Conservation (phyloP, 208 protist genomes). For the Wallacemonas sp. region DNA sequence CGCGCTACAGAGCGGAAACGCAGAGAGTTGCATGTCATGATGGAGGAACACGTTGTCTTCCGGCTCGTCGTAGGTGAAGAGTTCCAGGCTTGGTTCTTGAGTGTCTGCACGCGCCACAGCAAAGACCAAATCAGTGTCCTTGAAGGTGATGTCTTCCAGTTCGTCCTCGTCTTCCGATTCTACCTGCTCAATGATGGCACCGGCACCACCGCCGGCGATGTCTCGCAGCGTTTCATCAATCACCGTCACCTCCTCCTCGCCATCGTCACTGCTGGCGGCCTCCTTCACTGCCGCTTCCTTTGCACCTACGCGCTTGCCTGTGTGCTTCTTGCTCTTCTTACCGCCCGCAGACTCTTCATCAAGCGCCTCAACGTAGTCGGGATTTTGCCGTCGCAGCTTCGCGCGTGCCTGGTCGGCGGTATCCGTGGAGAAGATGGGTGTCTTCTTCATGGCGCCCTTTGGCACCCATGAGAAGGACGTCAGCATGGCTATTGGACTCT, state of each 20-base stretch:
- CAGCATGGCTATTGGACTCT: slow-evolving; percentile 51
- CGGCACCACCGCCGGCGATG: slow-evolving; percentile 67
- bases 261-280: too few relatives aligned
- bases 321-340: neutral
- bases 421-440: slow-evolving; percentile 81
- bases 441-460: slow-evolving; percentile 80
- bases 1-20: slow-evolving; percentile 93
- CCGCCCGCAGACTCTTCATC: slow-evolving; percentile 2
- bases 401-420: slow-evolving; percentile 50
- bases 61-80: slow-evolving; percentile 95
- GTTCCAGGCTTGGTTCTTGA: slow-evolving; percentile 85
- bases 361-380: slow-evolving; percentile 58
- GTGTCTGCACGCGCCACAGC: slow-evolving; percentile 56
- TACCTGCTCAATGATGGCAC: slow-evolving; percentile 74
- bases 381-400: slow-evolving; percentile 75
- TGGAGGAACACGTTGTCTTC: slow-evolving; percentile 96
- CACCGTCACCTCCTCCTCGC: slow-evolving; percentile 35
- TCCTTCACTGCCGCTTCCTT: slow-evolving; percentile 17
- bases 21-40: slow-evolving; percentile 94
- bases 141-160: slow-evolving; percentile 87
- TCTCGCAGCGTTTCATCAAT: slow-evolving; percentile 55
- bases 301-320: neutral
- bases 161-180: slow-evolving; percentile 90
- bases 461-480: slow-evolving; percentile 85
- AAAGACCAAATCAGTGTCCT: slow-evolving; percentile 91